Conservation (phyloP, 2,329 filamentous ascomycete species). For the Pseudocercospora fijiensis region DNA sequence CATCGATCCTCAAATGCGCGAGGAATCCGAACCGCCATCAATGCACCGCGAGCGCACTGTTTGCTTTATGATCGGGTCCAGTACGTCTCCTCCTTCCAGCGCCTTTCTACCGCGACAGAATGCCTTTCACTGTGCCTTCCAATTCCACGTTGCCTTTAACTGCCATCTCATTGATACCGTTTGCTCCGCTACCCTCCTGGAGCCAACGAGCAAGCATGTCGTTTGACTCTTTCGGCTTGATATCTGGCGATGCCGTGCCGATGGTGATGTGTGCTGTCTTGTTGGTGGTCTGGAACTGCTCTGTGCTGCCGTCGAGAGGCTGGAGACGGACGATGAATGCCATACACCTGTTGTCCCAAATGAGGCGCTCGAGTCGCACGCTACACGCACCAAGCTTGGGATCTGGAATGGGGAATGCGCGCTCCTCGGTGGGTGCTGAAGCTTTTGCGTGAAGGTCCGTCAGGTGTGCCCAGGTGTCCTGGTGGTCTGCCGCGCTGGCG, state of each 20-base stretch:
- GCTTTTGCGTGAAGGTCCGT: conserved; percentile 53
- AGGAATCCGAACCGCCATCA: background rate
- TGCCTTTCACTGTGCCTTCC: conserved; percentile 55
- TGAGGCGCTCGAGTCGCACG: conserved; percentile 63
- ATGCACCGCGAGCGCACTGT: background rate
- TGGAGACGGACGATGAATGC: conserved; percentile 76
- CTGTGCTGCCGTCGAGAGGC: conserved; percentile 50
- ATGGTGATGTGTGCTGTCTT: conserved; percentile 82
- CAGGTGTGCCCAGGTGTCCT: conserved; percentile 76
- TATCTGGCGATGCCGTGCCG: conserved; percentile 68
- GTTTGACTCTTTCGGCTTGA: conserved; percentile 96
- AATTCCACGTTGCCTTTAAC: conserved; percentile 57
- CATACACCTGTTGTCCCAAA: conserved; percentile 89
- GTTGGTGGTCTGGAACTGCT: conserved; percentile 65
- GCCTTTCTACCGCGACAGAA: conserved; percentile 40
- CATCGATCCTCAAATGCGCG: background rate
- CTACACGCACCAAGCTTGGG: conserved; percentile 63
- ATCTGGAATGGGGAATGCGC: conserved; percentile 44
- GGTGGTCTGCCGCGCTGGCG: conserved; percentile 58
- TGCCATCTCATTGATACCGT: conserved; percentile 55
- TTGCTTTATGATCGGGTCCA: background rate
- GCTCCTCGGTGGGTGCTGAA: conserved; percentile 36
- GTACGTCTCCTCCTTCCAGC: background rate
- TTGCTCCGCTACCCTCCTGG: conserved; percentile 55
- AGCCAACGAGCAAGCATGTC: conserved; percentile 76